Evolutionary conservation across 148 eudicot species (phyloP), one percentile per base, ranked within the genome.

Genomic region (Rhododendron molle): DNA sequence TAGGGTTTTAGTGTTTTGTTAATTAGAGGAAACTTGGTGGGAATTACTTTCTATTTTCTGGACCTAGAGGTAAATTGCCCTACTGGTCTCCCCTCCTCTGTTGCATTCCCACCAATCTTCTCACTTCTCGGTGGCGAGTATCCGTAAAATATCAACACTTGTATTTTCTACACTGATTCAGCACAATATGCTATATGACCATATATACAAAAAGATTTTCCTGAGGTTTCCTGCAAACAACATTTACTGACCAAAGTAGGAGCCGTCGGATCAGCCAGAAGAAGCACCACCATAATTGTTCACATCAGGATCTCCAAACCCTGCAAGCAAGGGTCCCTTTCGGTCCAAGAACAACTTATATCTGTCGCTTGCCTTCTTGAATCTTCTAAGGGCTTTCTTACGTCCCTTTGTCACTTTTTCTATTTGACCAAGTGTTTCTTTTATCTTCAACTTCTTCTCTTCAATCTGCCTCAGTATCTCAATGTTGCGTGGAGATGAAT

Each of bases 391-490:
- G 18, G 14, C 1, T 58, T 83, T 77, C 36, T 44, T 13, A 10
- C 2, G 54, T 0, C 0, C 16, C 71, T 85, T 71, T 7, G 52
- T n/a, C 15, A 3, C 78, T 23, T 13, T 1, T 32, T 76, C 47
- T 52, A 74, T 65, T 43, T n/a, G 50, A 32, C 7, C 43, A 8
- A 5, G 40, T 12, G 0, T 76, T 23, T 30, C 34, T 7, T 32
- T 21, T 43, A 87, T 7, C 65, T 86, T 38, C 44, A 2, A 23
- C 77, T 82, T 71, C 73, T 67, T 81, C 16, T 44, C 65, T 69
- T 86, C 81, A 71, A 88, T 82, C 80, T 84, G 30, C 43, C 56
- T 67, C 78, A 46, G n/a, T 18, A 15, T 73, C 73, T 71, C 80
- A 43, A 69, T 14, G 26, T 20, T 44, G 11, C 46, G 34, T 12